These are phyloP conservation scores for Wickerhamomyces tratensis DNA, from an alignment of 805 yeast species.

Conservation along the genomic window DNA sequence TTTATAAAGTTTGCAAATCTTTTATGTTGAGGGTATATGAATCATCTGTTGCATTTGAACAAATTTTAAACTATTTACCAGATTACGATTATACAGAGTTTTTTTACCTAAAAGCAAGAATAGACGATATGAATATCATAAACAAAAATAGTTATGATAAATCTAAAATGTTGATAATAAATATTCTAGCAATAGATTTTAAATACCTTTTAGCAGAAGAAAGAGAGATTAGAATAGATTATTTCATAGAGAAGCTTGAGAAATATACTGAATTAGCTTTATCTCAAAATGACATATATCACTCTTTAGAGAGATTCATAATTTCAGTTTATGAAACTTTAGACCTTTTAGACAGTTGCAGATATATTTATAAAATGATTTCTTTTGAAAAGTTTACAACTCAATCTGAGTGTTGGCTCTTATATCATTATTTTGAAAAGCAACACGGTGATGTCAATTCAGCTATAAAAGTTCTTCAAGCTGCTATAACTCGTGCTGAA, in stretches of 20 bases:
- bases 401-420: slow-evolving; percentile 40
- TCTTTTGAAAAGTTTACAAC: slow-evolving; percentile 14
- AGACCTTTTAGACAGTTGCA: slow-evolving; percentile 21
- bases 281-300: slow-evolving; percentile 25
- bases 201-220: too few species aligned
- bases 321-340: slow-evolving; percentile 24
- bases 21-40: too few species aligned
- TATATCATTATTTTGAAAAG: slow-evolving; percentile 30
- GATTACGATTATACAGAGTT: too few species aligned
- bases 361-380: slow-evolving; percentile 15
- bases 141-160: too few species aligned
- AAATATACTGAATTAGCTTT: neutral
- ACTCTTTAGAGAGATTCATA: slow-evolving; percentile 33
- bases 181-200: too few species aligned
- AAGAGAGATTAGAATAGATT: too few species aligned
- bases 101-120: too few species aligned
- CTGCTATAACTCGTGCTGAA: slow-evolving; percentile 20
- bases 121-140: too few species aligned
- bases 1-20: too few species aligned
- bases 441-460: slow-evolving; percentile 16
- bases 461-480: slow-evolving; percentile 20
- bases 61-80: too few species aligned
- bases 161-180: too few species aligned
- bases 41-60: too few species aligned
- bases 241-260: neutral